Conservation (phyloP, 257 asterid genomes). For the Plectranthus barbatus region DNA sequence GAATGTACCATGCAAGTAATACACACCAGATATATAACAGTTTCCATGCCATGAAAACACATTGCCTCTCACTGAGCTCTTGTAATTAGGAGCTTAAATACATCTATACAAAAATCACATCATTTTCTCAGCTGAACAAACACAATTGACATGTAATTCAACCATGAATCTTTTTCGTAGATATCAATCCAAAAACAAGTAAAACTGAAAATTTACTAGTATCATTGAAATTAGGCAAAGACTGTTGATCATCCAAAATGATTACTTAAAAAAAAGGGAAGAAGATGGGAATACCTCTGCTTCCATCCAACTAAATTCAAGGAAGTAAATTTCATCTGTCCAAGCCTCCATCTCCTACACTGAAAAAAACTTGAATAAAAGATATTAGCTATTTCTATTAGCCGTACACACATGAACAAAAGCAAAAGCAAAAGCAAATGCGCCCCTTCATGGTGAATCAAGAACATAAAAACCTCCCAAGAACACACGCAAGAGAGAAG, state of each 20-base stretch:
- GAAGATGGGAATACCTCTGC: slow-evolving; percentile 31
- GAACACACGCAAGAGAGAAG: neutral
- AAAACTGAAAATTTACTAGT: neutral
- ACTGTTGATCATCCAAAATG: neutral
- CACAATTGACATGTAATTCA: neutral
- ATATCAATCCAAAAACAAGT: neutral
- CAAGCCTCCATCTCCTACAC: slow-evolving; percentile 30
- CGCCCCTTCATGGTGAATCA: neutral
- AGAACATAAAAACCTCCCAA: neutral
- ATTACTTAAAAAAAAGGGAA: neutral
- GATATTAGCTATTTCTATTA: neutral
- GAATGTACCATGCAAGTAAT: neutral
- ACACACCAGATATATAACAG: neutral
- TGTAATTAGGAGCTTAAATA: neutral
- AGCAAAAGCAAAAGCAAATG: slow-evolving; percentile 5
- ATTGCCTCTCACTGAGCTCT: neutral
- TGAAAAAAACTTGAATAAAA: slow-evolving; percentile 18
- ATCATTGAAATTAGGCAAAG: neutral
- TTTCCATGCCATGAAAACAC: neutral
- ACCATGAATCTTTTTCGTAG: neutral
- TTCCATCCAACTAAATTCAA: slow-evolving; percentile 29
- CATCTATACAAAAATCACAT: neutral
- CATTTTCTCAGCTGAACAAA: slow-evolving; percentile 6
- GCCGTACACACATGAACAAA: neutral
- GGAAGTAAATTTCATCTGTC: slow-evolving; percentile 20